Base-by-base conservation (phyloP, 2,329 filamentous ascomycete genomes). In the Colletotrichum sp. region DNA sequence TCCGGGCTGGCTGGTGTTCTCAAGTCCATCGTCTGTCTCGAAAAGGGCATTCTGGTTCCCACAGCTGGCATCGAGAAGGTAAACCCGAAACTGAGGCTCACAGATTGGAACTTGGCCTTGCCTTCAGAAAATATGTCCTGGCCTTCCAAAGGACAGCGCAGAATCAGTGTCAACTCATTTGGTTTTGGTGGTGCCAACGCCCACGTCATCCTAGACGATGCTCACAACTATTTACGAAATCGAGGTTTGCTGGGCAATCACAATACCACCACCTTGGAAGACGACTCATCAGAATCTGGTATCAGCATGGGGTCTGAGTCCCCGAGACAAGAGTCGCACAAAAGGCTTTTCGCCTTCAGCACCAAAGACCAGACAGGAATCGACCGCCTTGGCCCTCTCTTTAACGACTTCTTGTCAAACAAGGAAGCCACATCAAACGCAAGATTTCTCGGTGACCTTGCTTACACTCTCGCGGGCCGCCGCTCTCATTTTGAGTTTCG, bases 41-140 rank as follows among this genome's bases (percentile, higher is more conserved):
- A 89, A 71, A 80, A 84, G 6, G 78, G 78, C 0, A 80, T 85
- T 55, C 90, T 91, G 6, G 87, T 89, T 0, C 86, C 86, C 18
- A 89, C 90, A 44, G 85, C 89, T 79, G 90, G 90, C 77, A 90
- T 90, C 65, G 79, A 86, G 24, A 79, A 77, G 1, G 83, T 85
- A 0, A 90, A 90, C 63, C 87, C 87, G 0, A 81, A 83, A 3
- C 87, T 90, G 28, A 76, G 75, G 6, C 60, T 80, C 1, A 65
- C 79, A 1, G 67, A 71, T 12, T 82, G 57, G 81, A 79, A 72
- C 28, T 30, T 74, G 26, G 78, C 78, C 44, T 73, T 89, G 10
- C 86, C 88, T 0, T 80, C 68, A 7, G 18, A 71, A 16, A 59
- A 62, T 5, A 68, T 60, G 62, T 21, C 39, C 3, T 75, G 66